phyloP scores from a whole-genome alignment of 2,329 filamentous ascomycete species.

The Ophiostoma fasciatum region DNA sequence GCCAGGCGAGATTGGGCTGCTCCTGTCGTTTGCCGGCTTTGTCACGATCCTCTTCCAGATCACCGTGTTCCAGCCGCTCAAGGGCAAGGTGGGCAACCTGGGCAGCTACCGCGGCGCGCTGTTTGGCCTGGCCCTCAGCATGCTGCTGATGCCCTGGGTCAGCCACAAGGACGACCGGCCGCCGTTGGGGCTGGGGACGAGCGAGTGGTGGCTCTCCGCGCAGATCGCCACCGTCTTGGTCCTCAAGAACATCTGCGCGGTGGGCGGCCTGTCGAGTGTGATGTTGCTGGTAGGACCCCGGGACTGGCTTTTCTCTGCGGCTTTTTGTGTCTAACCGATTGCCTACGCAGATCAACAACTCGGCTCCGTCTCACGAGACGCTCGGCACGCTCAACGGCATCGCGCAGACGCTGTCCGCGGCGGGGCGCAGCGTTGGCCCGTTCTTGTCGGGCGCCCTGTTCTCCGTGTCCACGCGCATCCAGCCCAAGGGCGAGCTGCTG shows the following conservation, averaged over 20 bases:
- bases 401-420: conserved; percentile 84
- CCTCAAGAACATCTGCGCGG: conserved; percentile 78
- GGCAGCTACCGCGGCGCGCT: conserved; percentile 68
- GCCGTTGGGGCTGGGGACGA: conserved; percentile 41
- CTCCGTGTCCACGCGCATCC: conserved; percentile 56
- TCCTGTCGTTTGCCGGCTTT: conserved; percentile 67
- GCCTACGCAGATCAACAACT: conserved; percentile 69
- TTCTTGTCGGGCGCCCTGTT: conserved; percentile 81
- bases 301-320: neutral
- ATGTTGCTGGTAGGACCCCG: conserved; percentile 67
- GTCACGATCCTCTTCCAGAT: conserved; percentile 86
- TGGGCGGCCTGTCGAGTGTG: conserved; percentile 80
- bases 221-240: conserved; percentile 72
- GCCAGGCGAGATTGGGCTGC: conserved; percentile 71
- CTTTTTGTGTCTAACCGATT: neutral
- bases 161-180: conserved; percentile 54
- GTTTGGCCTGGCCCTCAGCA: conserved; percentile 65
- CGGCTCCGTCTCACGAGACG: conserved; percentile 68
- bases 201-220: conserved; percentile 57
- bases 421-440: conserved; percentile 74
- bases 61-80: conserved; percentile 65
- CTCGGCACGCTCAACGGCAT: conserved; percentile 86
- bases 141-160: conserved; percentile 79
- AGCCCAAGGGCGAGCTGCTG: conserved; percentile 68
- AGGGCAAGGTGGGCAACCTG: conserved; percentile 69